Evolutionary conservation across 2,329 filamentous ascomycete species (phyloP).

Genomic region (Aspergillus neotritici): DNA sequence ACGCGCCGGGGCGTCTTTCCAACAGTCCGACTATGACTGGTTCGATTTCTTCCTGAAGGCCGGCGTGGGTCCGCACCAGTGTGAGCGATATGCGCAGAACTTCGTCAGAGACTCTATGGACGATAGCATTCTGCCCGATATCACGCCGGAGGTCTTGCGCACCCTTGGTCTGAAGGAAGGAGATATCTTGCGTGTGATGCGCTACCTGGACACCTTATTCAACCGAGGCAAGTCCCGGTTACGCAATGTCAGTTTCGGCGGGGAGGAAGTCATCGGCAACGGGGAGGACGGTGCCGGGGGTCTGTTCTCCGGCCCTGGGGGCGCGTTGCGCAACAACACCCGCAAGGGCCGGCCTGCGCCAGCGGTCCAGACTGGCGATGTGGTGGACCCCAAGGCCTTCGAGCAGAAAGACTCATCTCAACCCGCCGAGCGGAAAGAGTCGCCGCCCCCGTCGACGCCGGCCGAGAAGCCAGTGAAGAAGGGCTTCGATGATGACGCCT

Average conservation of each 20-base stretch:
- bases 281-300: conserved; percentile 60
- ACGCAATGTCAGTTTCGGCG: conserved; percentile 50
- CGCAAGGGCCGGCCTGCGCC: conserved; percentile 85
- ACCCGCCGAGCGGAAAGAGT: conserved; percentile 37
- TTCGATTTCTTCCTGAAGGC: conserved; percentile 96
- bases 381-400: conserved; percentile 82
- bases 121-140: conserved; percentile 83
- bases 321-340: conserved; percentile 86
- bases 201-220: conserved; percentile 75
- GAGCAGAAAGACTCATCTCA: conserved; percentile 55
- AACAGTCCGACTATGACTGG: conserved; percentile 75
- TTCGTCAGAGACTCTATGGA: conserved; percentile 94
- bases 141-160: conserved; percentile 73
- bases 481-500: conserved; percentile 94
- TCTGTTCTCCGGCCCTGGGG: conserved; percentile 89
- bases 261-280: conserved; percentile 49
- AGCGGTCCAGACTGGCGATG: conserved; percentile 76
- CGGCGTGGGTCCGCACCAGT: conserved; percentile 86
- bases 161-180: conserved; percentile 92
- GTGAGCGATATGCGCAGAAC: conserved; percentile 86
- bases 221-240: conserved; percentile 57
- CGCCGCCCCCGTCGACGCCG: conserved; percentile 46
- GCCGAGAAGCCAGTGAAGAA: conserved; percentile 46
- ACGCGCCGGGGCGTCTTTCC: conserved; percentile 37
- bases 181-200: conserved; percentile 94